A percentile compares a stretch with the other conserved stretches of the same genome.
Conservation (phyloP, 352 stramenopile species). For the Salisapilia sapeloensis region DNA sequence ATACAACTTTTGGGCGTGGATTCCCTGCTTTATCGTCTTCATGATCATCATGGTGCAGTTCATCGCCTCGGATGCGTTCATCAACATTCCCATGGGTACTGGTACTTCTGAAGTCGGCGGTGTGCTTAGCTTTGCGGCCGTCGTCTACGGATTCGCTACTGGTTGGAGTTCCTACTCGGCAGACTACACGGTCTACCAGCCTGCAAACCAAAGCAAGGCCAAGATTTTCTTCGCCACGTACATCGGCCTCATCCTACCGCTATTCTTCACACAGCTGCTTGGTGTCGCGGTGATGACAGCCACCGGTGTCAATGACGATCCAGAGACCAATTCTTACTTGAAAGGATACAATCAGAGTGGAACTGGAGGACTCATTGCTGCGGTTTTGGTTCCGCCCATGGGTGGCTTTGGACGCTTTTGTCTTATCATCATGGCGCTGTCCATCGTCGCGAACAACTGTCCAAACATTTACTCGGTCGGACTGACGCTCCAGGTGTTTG, state of each 20-base stretch:
- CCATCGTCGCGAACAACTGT: slow-evolving; percentile 34
- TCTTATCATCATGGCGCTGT: slow-evolving; percentile 19
- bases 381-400: slow-evolving; percentile 15
- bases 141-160: slow-evolving; percentile 19
- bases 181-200: slow-evolving; percentile 30
- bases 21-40: slow-evolving; percentile 24
- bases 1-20: slow-evolving; percentile 37
- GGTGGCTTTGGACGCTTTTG: slow-evolving; percentile 22
- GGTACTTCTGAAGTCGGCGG: slow-evolving; percentile 12
- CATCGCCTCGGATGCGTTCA: slow-evolving; percentile 14
- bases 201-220: slow-evolving; percentile 14
- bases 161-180: slow-evolving; percentile 17
- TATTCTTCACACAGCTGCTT: slow-evolving; percentile 22
- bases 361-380: slow-evolving; percentile 13
- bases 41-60: slow-evolving; percentile 23
- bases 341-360: slow-evolving; percentile 14
- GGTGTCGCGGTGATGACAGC: slow-evolving; percentile 16
- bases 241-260: slow-evolving; percentile 17
- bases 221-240: slow-evolving; percentile 28
- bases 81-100: slow-evolving; percentile 21
- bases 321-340: slow-evolving; percentile 10
- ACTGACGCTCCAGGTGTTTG: slow-evolving; percentile 22
- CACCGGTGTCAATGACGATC: slow-evolving; percentile 13
- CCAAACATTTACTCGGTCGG: slow-evolving; percentile 34
- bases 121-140: slow-evolving; percentile 16